Conservation (phyloP, 371 early-diverging fungal genomes). For the Basidiobolus meristosporus region DNA sequence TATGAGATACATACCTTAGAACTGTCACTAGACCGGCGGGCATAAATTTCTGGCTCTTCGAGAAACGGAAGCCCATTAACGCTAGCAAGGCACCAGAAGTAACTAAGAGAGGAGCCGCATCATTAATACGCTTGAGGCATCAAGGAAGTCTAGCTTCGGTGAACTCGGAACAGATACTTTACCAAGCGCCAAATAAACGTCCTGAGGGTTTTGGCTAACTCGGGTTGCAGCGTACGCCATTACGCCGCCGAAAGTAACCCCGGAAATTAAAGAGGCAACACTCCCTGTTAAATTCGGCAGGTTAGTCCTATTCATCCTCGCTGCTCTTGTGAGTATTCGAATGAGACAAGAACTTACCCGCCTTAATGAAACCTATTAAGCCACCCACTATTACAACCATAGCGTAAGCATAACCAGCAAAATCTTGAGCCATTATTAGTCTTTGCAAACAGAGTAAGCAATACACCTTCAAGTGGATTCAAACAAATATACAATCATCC, state of each 20-base stretch:
- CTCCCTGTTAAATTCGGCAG: constrained; percentile 10
- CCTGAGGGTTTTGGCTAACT: constrained; percentile 17
- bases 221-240: constrained; percentile 18
- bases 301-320: background rate
- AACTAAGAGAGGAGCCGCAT: constrained; percentile 13
- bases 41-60: constrained; percentile 31
- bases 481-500: no score
- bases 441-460: no score
- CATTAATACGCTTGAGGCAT: background rate
- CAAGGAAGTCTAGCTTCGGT: background rate
- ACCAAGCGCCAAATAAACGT: constrained; percentile 19
- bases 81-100: constrained; percentile 9
- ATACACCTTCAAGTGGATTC: no score
- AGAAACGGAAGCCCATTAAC: constrained; percentile 33
- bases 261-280: constrained; percentile 16
- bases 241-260: constrained; percentile 15
- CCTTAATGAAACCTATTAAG: constrained; percentile 20
- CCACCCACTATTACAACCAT: constrained; percentile 15
- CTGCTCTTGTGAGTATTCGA: background rate
- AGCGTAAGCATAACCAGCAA: constrained; percentile 16
- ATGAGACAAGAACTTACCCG: background rate
- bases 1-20: constrained; percentile 14
- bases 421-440: no score
- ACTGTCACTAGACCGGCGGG: constrained; percentile 31
- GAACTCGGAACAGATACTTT: constrained; percentile 3